A percentile compares a stretch with the other conserved stretches of the same genome.
Evolutionary conservation across 257 asterid genomes (phyloP).

Genomic region (Salvia miltiorrhiza): DNA sequence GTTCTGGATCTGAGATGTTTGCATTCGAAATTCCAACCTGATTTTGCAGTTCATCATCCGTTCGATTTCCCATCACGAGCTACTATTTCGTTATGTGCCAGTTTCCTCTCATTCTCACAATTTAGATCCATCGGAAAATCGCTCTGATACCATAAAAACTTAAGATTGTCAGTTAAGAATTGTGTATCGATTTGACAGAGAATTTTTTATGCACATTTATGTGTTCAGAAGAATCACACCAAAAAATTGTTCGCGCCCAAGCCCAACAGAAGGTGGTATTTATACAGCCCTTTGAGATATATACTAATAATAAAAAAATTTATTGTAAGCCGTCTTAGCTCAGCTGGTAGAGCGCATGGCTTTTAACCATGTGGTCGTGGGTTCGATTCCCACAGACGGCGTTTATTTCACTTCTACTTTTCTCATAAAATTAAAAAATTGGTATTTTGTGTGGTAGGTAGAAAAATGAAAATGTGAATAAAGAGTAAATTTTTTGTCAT

Average conservation of each 20-base stretch:
- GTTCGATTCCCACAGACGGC: slow-evolving; percentile 99
- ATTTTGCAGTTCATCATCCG: neutral
- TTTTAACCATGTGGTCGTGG: slow-evolving; percentile 98
- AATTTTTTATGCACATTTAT: neutral
- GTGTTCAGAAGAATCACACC: neutral
- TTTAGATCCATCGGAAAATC: neutral
- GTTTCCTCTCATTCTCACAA: neutral
- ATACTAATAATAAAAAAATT: no score
- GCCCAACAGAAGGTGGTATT: no score
- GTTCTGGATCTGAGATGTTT: neutral
- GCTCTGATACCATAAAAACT: neutral
- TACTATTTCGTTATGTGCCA: neutral
- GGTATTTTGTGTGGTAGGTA: no score
- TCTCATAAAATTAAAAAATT: no score
- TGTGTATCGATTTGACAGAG: neutral
- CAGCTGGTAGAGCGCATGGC: slow-evolving; percentile 99
- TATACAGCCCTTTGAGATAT: no score
- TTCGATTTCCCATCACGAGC: neutral
- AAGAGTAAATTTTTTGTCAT: no score
- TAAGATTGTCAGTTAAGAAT: neutral
- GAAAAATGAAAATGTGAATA: no score
- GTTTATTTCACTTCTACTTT: no score
- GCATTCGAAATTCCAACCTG: no score
- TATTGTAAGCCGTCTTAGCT: slow-evolving; percentile 65
- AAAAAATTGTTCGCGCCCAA: neutral